phyloP scores from a whole-genome alignment of 192 early-diverging fungal species.

The Pecoramyces ruminantium region DNA sequence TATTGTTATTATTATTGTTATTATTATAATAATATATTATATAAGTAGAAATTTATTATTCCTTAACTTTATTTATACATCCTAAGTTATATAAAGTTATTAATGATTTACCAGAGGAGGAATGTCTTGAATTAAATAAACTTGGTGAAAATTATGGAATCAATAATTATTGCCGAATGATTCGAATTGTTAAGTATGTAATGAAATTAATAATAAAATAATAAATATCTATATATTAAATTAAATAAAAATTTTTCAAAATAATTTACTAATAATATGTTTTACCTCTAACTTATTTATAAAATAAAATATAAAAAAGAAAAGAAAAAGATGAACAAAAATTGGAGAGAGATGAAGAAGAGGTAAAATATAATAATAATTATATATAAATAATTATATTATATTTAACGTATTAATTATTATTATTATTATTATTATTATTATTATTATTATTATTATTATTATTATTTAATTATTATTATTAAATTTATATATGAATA shows the following conservation, averaged over 20 bases:
- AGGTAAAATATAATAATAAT: background rate
- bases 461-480: too few relatives aligned
- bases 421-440: too few relatives aligned
- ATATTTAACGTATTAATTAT: background rate
- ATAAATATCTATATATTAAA: too few relatives aligned
- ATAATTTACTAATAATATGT: too few relatives aligned
- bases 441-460: too few relatives aligned
- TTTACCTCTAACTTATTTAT: too few relatives aligned
- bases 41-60: too few relatives aligned
- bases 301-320: background rate
- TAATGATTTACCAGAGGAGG: background rate
- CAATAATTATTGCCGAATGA: background rate
- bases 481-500: too few relatives aligned
- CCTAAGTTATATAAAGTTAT: background rate
- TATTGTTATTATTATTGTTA: too few relatives aligned
- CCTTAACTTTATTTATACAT: background rate
- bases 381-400: background rate
- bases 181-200: background rate
- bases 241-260: too few relatives aligned
- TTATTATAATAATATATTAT: too few relatives aligned
- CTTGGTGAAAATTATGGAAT: background rate
- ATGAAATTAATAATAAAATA: too few relatives aligned
- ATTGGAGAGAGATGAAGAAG: background rate
- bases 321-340: background rate
- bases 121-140: background rate